Evolutionary conservation across 2,329 filamentous ascomycete genomes (phyloP).

Genomic region (Catunica adiposa): DNA sequence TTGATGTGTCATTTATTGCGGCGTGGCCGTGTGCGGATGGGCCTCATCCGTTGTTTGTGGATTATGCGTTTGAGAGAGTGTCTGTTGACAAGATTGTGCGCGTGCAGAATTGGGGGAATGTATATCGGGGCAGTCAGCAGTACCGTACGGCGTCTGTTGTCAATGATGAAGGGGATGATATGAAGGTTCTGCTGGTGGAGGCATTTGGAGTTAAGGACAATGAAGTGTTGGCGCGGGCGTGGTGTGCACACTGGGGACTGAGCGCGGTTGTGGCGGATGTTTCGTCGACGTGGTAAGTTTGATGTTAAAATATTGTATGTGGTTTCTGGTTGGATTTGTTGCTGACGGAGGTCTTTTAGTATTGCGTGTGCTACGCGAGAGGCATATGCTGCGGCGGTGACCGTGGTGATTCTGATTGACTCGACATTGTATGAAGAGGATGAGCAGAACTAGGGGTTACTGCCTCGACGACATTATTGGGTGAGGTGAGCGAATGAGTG

Average conservation of each 20-base stretch:
- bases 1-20: conserved; percentile 49
- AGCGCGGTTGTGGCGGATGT: conserved; percentile 55
- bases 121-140: conserved; percentile 21
- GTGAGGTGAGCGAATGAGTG: background rate
- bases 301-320: background rate
- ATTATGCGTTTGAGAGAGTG: conserved; percentile 45
- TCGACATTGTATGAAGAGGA: conserved; percentile 21
- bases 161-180: conserved; percentile 17
- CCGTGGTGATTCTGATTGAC: conserved; percentile 53
- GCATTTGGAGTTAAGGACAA: conserved; percentile 59
- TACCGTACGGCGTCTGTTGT: conserved; percentile 15
- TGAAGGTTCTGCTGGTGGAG: conserved; percentile 50
- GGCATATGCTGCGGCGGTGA: conserved; percentile 57
- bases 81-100: conserved; percentile 48
- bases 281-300: conserved; percentile 45
- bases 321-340: background rate
- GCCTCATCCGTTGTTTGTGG: conserved; percentile 55
- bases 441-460: conserved; percentile 6
- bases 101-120: conserved; percentile 47
- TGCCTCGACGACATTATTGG: too few species aligned
- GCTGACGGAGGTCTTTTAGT: conserved; percentile 22
- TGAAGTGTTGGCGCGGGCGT: conserved; percentile 58
- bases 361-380: conserved; percentile 60
- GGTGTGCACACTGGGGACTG: conserved; percentile 62
- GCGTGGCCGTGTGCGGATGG: conserved; percentile 48